Evolutionary conservation across 2,329 filamentous ascomycete genomes (phyloP).

Genomic region (Penicillium sp.): DNA sequence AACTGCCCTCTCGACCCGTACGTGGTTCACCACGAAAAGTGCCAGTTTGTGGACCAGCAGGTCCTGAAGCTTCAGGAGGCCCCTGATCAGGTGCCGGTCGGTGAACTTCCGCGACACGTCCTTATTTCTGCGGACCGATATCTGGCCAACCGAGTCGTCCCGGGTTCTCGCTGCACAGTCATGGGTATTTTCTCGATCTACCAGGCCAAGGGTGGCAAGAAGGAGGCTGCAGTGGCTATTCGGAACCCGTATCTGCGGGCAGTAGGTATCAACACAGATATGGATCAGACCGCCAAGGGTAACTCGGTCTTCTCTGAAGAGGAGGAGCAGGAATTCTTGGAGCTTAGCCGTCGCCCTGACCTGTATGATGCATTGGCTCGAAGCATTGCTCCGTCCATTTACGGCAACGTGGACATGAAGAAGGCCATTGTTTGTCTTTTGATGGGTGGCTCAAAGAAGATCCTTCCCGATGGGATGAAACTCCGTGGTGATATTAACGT

Average conservation of each 20-base stretch:
- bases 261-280: slow-evolving; percentile 84
- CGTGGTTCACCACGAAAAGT: slow-evolving; percentile 91
- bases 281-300: slow-evolving; percentile 84
- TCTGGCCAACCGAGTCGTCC: slow-evolving; percentile 89
- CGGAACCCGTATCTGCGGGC: slow-evolving; percentile 91
- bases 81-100: slow-evolving; percentile 93
- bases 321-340: slow-evolving; percentile 92
- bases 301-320: slow-evolving; percentile 82
- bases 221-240: slow-evolving; percentile 83
- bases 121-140: slow-evolving; percentile 95
- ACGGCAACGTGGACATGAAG: slow-evolving; percentile 93
- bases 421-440: slow-evolving; percentile 93
- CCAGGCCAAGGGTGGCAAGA: slow-evolving; percentile 82
- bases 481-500: slow-evolving; percentile 98
- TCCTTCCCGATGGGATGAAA: slow-evolving; percentile 95
- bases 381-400: slow-evolving; percentile 96
- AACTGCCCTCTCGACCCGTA: slow-evolving; percentile 92
- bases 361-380: slow-evolving; percentile 86
- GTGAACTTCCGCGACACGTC: slow-evolving; percentile 90
- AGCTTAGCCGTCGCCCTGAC: slow-evolving; percentile 84
- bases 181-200: slow-evolving; percentile 99
- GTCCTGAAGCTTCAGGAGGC: slow-evolving; percentile 97
- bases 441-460: slow-evolving; percentile 94
- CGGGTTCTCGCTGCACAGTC: slow-evolving; percentile 87
- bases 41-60: slow-evolving; percentile 93